Base-by-base conservation (phyloP, 2,329 filamentous ascomycete species). In the Fusarium marasasianum region DNA sequence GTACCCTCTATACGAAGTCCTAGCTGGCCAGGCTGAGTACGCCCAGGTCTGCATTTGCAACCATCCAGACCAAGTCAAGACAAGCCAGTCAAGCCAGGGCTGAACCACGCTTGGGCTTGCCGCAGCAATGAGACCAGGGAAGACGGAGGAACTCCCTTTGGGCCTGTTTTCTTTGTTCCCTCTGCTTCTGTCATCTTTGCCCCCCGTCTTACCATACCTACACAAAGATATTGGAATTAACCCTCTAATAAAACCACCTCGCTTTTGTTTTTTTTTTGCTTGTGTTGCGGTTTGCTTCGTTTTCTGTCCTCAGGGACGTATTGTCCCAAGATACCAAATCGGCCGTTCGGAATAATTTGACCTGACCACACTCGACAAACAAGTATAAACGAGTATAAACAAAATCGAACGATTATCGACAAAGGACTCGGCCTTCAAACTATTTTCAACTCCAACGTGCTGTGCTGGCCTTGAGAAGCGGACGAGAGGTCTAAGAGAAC, bases 161-260 rank as follows among this genome's bases (percentile, higher is more conserved):
- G 63, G 18, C 41, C 24, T 43, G 44, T 48, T 75, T 60, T 73
- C 72, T 75, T 73, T 72, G 59, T 72, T 63, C 50, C 59, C 72
- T 66, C 48, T 44, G 47, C 43, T 62, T 66, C 64, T 57, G 43
- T 50, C 51, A 37, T 37, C 22, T 43, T 33, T 50, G 44, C 38
- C 38, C 41, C 51, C 43, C 48, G 48, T 71, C 73, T 69, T 51
- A 51, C 60, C 43, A 41, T 40, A 35, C 33, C 33, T 43, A 35
- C 17, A 37, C 17, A 14, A 47, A 22, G 41, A n/a, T 50, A 54
- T 48, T 58, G 22, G 35, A 57, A 47, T 10, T 40, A 24, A 22
- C n/a, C 11, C 29, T 26, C 51, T 65, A 59, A 58, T 37, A 53
- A 57, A 47, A 35, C 58, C 20, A 48, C n/a, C 24, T 69, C 40